Evolutionary conservation across 306 rosid species (phyloP), one percentile per base, ranked within the genome.

Genomic region (Gastrolobium bilobum): DNA sequence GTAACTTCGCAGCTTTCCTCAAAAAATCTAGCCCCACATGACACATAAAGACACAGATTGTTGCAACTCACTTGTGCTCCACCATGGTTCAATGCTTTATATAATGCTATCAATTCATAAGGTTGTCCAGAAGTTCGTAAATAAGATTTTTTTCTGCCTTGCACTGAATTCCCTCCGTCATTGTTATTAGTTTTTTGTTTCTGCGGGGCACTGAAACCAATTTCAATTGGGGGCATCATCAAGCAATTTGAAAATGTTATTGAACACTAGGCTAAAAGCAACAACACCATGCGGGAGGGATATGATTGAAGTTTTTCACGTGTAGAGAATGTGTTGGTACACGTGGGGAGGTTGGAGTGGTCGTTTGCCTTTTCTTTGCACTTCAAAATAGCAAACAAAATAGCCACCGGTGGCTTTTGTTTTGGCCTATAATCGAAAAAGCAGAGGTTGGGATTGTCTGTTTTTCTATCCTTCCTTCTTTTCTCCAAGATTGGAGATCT

Each of bases 321-420:
- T 81, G 90, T 61, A 48, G 0, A 4, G 4, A 30, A 8, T 34
- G 14, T 6, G 50, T 38, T 78, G 85, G 84, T 76, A 79, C 84
- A 86, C 82, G 73, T 86, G 82, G 64, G 35, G 2, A 14, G 3
- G 9, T 39, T 51, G 0, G 13, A 64, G 42, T 68, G 62, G 61
- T 31, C 68, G 20, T 51, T 83, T 81, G 83, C 81, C 38, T 59
- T 82, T 78, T 68, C 42, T 51, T 71, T 44, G 48, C 54, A 10
- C 35, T 34, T 13, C 69, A 76, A 76, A 64, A 76, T 64, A 76
- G 81, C 35, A 76, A 73, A 84, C 78, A 58, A 64, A 77, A 40
- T 70, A 76, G 82, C 64, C 83, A 51, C 85, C 78, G 60, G 79
- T 86, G 86, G 68, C 84, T 57, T 54, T 66, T 79, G 82, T 84